Percentiles rank a stretch among this genome's conserved stretches.
These are phyloP conservation scores for Ogataea polymorpha DNA, from an alignment of 805 yeast species.

Conservation along the genomic window DNA sequence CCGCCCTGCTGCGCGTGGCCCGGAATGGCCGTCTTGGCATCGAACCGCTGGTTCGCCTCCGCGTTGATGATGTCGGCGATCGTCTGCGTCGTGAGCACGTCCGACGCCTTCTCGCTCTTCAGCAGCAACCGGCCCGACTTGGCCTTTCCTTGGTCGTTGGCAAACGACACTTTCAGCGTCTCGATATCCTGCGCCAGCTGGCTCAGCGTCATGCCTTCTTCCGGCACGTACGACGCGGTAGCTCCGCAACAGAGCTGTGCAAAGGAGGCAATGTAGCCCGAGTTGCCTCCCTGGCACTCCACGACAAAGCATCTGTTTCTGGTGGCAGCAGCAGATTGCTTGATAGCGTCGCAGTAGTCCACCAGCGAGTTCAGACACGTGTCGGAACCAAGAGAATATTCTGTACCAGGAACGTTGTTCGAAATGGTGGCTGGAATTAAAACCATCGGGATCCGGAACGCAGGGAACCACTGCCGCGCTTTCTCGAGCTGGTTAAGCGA, in stretches of 20 bases:
- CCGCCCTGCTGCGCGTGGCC: constrained; percentile 89
- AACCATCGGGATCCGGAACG: constrained; percentile 74
- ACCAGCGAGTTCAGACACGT: constrained; percentile 91
- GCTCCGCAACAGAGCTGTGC: constrained; percentile 72
- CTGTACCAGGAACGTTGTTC: constrained; percentile 98
- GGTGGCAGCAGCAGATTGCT: constrained; percentile 73
- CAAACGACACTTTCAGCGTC: constrained; percentile 55
- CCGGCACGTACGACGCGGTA: constrained; percentile 74
- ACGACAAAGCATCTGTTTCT: constrained; percentile 77
- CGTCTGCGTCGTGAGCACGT: constrained; percentile 63
- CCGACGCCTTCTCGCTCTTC: constrained; percentile 63
- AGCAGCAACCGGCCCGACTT: constrained; percentile 69
- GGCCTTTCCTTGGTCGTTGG: constrained; percentile 59
- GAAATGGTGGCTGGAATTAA: constrained; percentile 78
- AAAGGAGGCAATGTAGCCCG: constrained; percentile 72
- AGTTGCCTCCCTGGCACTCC: constrained; percentile 83
- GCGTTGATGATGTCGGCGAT: constrained; percentile 69
- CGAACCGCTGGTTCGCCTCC: constrained; percentile 63
- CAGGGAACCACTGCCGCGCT: constrained; percentile 61
- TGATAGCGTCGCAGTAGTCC: constrained; percentile 90
- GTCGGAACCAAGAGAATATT: constrained; percentile 91
- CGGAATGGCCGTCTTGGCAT: constrained; percentile 76
- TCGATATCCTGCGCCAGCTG: constrained; percentile 65
- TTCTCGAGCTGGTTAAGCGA: constrained; percentile 64
- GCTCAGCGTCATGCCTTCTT: constrained; percentile 57